Evolutionary conservation across 441 rosid species (phyloP).

Genomic region (Populus hybrid): DNA sequence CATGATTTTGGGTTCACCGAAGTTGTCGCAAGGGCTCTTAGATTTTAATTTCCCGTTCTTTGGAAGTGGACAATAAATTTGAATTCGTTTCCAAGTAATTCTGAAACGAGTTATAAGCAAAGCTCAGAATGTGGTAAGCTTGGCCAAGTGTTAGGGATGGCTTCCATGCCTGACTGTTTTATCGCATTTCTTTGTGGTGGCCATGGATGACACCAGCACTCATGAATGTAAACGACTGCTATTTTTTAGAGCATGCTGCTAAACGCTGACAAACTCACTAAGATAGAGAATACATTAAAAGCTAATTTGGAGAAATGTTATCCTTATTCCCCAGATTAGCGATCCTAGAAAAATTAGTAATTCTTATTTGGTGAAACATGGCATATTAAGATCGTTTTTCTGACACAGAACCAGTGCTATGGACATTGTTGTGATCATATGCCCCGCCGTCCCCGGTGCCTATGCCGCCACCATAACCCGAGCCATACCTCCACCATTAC

Average conservation of each 20-base stretch:
- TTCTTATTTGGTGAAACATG: not conserved
- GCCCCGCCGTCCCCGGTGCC: conserved; percentile 13
- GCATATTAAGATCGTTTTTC: not conserved
- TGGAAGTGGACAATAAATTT: no score
- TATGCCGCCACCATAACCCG: conserved; percentile 11
- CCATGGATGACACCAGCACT: not conserved
- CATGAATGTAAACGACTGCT: not conserved
- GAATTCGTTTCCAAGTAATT: no score
- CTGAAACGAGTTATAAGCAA: no score
- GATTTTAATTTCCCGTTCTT: no score
- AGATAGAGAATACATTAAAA: not conserved
- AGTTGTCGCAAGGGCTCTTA: no score
- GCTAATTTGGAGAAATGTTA: conserved; percentile 4
- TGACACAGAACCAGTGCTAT: not conserved
- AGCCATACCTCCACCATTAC: not conserved
- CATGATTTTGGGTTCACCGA: no score
- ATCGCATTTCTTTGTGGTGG: not conserved
- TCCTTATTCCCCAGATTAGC: conserved; percentile 17
- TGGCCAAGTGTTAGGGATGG: no score
- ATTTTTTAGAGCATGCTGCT: not conserved
- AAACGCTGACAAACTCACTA: not conserved
- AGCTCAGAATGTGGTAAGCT: no score
- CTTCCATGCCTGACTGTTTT: no score
- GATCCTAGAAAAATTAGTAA: no score
- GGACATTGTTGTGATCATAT: conserved; percentile 5